phyloP scores from a whole-genome alignment of 1,284 basidiomycete genomes.

The Austropuccinia psidii region DNA sequence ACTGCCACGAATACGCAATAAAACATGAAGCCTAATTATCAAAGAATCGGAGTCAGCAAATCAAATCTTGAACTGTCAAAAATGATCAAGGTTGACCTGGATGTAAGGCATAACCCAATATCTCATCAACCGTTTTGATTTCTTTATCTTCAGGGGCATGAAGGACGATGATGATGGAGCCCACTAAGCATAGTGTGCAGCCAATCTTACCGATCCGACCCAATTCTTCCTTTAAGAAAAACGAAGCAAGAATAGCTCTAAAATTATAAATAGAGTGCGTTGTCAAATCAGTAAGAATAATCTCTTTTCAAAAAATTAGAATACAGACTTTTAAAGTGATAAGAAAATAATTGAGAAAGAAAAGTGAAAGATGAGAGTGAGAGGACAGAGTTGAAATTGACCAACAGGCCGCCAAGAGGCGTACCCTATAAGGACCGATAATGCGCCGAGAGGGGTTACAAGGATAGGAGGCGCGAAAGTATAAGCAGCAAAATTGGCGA shows the following conservation, averaged over 20 bases:
- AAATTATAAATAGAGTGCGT: not conserved
- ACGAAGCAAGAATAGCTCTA: slow-evolving; percentile 84
- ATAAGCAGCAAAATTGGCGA: slow-evolving; percentile 98
- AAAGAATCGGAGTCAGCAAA: not conserved
- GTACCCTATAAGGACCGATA: slow-evolving; percentile 94
- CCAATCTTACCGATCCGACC: slow-evolving; percentile 88
- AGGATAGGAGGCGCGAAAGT: slow-evolving; percentile 95
- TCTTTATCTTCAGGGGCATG: slow-evolving; percentile 95
- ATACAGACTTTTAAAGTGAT: not conserved
- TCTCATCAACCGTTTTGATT: slow-evolving; percentile 88
- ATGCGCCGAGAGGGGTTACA: slow-evolving; percentile 88
- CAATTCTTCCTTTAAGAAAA: slow-evolving; percentile 85
- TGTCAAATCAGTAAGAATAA: no score
- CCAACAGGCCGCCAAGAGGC: slow-evolving; percentile 44
- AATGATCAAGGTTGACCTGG: slow-evolving; percentile 57
- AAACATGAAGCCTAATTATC: slow-evolving; percentile 64
- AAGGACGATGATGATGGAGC: slow-evolving; percentile 88
- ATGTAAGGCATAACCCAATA: slow-evolving; percentile 77
- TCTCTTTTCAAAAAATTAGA: not conserved
- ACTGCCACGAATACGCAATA: slow-evolving; percentile 79
- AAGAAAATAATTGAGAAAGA: not conserved
- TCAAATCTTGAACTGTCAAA: not conserved
- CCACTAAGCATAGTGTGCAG: slow-evolving; percentile 81
- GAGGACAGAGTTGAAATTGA: not conserved
- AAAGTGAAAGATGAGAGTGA: not conserved